These are phyloP conservation scores for Fonsecaea nubica DNA, from an alignment of 2,329 filamentous ascomycete genomes.

Conservation along the genomic window DNA sequence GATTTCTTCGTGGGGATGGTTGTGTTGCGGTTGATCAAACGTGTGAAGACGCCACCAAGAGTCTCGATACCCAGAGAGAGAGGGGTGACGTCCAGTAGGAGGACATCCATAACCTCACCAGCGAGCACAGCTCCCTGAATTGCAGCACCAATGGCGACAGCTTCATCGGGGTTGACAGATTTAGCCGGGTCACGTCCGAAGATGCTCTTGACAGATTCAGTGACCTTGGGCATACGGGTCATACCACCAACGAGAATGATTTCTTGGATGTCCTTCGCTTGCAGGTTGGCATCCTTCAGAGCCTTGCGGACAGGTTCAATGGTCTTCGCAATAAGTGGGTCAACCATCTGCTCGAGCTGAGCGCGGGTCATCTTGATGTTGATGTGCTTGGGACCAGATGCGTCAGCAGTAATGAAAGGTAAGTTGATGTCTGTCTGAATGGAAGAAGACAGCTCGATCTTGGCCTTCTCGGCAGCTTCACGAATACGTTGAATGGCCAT, in stretches of 20 bases:
- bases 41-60: conserved; percentile 95
- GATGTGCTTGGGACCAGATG: conserved; percentile 97
- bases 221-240: conserved; percentile 99
- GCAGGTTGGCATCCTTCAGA: conserved; percentile 89
- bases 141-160: conserved; percentile 94
- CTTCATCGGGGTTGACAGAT: conserved; percentile 98
- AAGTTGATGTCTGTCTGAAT: conserved; percentile 97
- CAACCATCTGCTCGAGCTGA: conserved; percentile 91
- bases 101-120: conserved; percentile 94
- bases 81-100: conserved; percentile 93
- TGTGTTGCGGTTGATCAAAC: conserved; percentile 98
- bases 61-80: conserved; percentile 98
- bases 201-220: conserved; percentile 93
- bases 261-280: conserved; percentile 94
- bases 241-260: conserved; percentile 98
- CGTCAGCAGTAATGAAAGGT: conserved; percentile 96
- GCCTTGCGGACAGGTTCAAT: conserved; percentile 95
- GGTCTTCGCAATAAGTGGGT: conserved; percentile 83
- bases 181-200: conserved; percentile 97
- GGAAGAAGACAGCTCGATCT: conserved; percentile 96
- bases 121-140: conserved; percentile 96
- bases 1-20: conserved; percentile 99
- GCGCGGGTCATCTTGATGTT: conserved; percentile 91
- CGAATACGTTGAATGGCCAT: conserved; percentile 99
- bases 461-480: conserved; percentile 98